phyloP scores from a whole-genome alignment of 257 asterid species.

The Solanum medicagineum region DNA sequence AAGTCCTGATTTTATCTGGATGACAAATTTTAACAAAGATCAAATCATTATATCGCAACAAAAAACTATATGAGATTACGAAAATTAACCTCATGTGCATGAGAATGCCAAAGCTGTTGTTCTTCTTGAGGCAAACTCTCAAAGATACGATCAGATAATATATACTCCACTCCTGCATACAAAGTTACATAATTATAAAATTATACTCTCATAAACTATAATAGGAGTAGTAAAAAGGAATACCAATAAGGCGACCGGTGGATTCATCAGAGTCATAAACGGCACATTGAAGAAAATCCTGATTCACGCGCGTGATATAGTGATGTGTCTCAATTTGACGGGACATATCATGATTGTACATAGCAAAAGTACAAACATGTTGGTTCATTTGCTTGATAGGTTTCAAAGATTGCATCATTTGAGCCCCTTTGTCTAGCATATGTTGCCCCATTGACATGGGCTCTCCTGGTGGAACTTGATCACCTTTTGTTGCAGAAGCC shows the following conservation, averaged over 20 bases:
- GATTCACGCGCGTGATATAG: constrained; percentile 35
- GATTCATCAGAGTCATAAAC: constrained; percentile 69
- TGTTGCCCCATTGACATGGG: constrained; percentile 39
- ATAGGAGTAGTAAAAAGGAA: not conserved
- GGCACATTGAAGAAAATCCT: constrained; percentile 72
- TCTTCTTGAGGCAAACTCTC: constrained; percentile 54
- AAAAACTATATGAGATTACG: too few relatives aligned
- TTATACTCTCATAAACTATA: not conserved
- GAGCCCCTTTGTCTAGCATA: constrained; percentile 49
- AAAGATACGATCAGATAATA: constrained; percentile 41
- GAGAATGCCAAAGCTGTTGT: constrained; percentile 89
- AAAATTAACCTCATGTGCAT: constrained; percentile 44
- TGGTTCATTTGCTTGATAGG: constrained; percentile 64
- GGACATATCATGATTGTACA: constrained; percentile 64
- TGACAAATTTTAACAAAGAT: not conserved
- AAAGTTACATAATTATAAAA: not conserved
- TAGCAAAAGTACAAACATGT: constrained; percentile 72
- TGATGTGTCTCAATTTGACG: constrained; percentile 82
- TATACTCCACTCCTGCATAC: constrained; percentile 60
- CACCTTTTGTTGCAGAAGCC: not conserved
- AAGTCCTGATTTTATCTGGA: constrained; percentile 53
- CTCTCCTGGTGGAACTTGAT: constrained; percentile 47
- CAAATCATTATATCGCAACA: not conserved
- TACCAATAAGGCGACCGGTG: constrained; percentile 64
- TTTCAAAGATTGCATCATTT: constrained; percentile 52